Evolutionary conservation across 495 filamentous ascomycete genomes (phyloP).

Genomic region (Penicillium coffeae): DNA sequence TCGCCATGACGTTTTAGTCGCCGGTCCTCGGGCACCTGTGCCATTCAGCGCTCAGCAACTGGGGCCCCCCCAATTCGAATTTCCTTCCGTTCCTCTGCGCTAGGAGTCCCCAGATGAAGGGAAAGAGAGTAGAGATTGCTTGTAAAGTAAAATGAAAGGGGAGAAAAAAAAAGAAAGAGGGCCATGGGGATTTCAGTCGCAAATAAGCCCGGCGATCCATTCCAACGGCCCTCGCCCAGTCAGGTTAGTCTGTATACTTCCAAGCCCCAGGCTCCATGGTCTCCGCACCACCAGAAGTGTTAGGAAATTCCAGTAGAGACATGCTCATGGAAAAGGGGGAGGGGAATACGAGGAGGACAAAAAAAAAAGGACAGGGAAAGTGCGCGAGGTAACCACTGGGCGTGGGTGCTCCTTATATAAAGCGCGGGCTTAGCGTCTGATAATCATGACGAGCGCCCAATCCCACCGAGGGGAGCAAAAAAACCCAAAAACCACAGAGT

Average conservation of each 20-base stretch:
- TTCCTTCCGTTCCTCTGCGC: neutral
- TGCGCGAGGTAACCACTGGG: slow-evolving; percentile 19
- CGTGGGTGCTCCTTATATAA: slow-evolving; percentile 36
- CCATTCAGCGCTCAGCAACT: neutral
- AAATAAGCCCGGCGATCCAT: slow-evolving; percentile 22
- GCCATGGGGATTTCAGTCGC: neutral
- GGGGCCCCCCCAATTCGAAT: neutral
- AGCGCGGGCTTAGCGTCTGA: slow-evolving; percentile 28
- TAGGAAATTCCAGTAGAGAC: too few relatives aligned
- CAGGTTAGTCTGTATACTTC: slow-evolving; percentile 26
- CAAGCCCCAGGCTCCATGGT: too few relatives aligned
- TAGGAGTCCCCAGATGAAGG: too few relatives aligned
- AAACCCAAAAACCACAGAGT: slow-evolving; percentile 4
- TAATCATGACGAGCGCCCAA: slow-evolving; percentile 27
- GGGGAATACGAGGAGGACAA: slow-evolving; percentile 2
- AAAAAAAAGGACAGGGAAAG: slow-evolving; percentile 6
- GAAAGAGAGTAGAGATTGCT: too few relatives aligned
- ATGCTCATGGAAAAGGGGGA: slow-evolving; percentile 5
- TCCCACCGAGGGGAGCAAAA: slow-evolving; percentile 1
- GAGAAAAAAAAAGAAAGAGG: slow-evolving; percentile 7
- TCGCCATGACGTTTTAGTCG: slow-evolving; percentile 6
- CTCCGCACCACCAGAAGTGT: neutral
- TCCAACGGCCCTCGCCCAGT: slow-evolving; percentile 31
- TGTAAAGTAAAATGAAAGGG: neutral
- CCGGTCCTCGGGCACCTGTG: neutral